These are phyloP conservation scores for Metschnikowia shivogae DNA, from an alignment of 805 yeast species.

Conservation along the genomic window DNA sequence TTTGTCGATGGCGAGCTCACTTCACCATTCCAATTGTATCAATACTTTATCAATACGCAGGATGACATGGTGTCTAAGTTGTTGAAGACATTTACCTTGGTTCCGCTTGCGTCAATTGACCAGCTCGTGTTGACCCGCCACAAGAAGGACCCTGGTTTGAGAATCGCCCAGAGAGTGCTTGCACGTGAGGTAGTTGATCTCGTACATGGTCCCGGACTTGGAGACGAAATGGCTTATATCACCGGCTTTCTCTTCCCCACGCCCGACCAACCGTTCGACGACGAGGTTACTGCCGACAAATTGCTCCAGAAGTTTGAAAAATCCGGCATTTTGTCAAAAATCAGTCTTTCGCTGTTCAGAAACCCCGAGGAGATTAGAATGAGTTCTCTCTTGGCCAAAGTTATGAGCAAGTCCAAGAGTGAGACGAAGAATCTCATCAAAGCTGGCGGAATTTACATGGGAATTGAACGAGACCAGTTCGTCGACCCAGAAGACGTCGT, in stretches of 20 bases:
- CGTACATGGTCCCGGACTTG: constrained; percentile 78
- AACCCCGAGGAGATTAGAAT: constrained; percentile 39
- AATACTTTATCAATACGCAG: constrained; percentile 73
- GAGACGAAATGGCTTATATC: constrained; percentile 61
- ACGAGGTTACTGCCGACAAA: constrained; percentile 43
- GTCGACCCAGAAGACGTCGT: constrained; percentile 46
- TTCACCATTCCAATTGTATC: constrained; percentile 77
- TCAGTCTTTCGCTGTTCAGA: constrained; percentile 26
- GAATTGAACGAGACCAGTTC: constrained; percentile 52
- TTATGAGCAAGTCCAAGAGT: constrained; percentile 47
- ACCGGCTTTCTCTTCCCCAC: constrained; percentile 66
- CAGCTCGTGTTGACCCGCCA: constrained; percentile 49
- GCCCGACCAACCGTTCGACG: constrained; percentile 46
- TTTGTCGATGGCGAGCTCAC: constrained; percentile 77
- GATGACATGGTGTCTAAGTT: constrained; percentile 72
- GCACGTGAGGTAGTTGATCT: constrained; percentile 86
- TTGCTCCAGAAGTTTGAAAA: constrained; percentile 52
- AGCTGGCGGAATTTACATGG: constrained; percentile 72
- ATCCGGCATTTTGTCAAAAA: constrained; percentile 49
- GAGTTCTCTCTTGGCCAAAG: constrained; percentile 48
- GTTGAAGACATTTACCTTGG: constrained; percentile 71
- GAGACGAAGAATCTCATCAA: constrained; percentile 60
- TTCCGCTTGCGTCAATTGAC: constrained; percentile 61
- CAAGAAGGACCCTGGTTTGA: constrained; percentile 49
- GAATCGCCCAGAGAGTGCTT: constrained; percentile 70